Evolutionary conservation across 2,329 filamentous ascomycete genomes (phyloP).

Genomic region (Penicillium sp.): DNA sequence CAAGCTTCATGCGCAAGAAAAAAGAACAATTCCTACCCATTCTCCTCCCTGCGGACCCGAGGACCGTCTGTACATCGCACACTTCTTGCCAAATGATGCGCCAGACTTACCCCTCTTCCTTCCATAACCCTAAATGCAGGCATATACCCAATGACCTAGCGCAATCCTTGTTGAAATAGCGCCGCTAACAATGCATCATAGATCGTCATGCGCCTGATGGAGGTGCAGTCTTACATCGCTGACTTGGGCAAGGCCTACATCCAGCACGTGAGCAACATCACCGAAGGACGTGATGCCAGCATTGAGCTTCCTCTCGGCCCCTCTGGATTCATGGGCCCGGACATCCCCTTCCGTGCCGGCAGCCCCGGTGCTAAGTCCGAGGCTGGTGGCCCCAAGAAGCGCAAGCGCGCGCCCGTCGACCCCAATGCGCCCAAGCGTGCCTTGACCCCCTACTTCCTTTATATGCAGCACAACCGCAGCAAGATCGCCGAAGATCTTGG

Average conservation of each 20-base stretch:
- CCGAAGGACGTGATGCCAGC: constrained; percentile 59
- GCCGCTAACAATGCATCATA: constrained; percentile 41
- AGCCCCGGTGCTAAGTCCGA: constrained; percentile 44
- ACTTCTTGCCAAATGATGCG: not conserved
- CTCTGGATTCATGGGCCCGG: constrained; percentile 37
- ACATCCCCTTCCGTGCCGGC: constrained; percentile 42
- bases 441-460: constrained; percentile 91
- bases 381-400: constrained; percentile 74
- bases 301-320: constrained; percentile 51
- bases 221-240: constrained; percentile 75
- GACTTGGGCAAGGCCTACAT: constrained; percentile 80
- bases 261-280: constrained; percentile 80
- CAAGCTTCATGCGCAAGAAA: not conserved
- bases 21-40: not conserved
- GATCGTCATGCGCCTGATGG: constrained; percentile 75
- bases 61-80: not conserved
- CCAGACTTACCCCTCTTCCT: not conserved
- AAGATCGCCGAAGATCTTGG: constrained; percentile 79
- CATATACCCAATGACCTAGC: constrained; percentile 5
- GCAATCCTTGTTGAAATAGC: not conserved
- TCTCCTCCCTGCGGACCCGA: not conserved
- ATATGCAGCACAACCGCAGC: constrained; percentile 81
- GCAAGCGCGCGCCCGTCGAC: constrained; percentile 82
- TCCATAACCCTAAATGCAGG: not conserved
- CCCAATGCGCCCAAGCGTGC: constrained; percentile 94